Conservation (phyloP, 2,329 filamentous ascomycete species). For the Colletotrichum lini region DNA sequence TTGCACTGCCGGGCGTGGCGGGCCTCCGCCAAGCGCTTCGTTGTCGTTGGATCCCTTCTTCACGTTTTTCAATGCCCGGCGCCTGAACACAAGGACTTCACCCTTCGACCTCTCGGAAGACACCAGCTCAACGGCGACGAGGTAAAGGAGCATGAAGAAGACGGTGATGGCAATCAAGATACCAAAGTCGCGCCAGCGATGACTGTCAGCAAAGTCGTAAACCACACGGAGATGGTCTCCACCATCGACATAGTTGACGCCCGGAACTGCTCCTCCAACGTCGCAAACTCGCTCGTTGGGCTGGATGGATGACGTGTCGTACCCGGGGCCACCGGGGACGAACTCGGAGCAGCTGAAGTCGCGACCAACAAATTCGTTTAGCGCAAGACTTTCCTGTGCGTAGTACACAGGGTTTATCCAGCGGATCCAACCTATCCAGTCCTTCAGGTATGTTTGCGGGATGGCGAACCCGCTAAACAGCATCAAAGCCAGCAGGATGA, state of each 20-base stretch:
- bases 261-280: slow-evolving; percentile 60
- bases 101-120: slow-evolving; percentile 69
- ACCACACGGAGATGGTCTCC: slow-evolving; percentile 58
- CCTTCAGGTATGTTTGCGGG: slow-evolving; percentile 55
- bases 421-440: slow-evolving; percentile 68
- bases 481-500: slow-evolving; percentile 66
- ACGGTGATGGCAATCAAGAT: slow-evolving; percentile 67
- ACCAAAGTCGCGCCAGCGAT: slow-evolving; percentile 70
- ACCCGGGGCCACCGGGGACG: slow-evolving; percentile 39
- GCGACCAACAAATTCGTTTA: slow-evolving; percentile 73
- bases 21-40: not conserved
- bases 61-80: slow-evolving; percentile 49
- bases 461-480: slow-evolving; percentile 69
- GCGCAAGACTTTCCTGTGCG: slow-evolving; percentile 75
- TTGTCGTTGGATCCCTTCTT: not conserved
- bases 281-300: slow-evolving; percentile 56
- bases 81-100: slow-evolving; percentile 73
- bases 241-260: slow-evolving; percentile 58
- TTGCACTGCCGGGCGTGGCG: not conserved
- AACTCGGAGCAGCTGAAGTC: slow-evolving; percentile 54
- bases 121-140: slow-evolving; percentile 63
- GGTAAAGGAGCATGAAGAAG: slow-evolving; percentile 63
- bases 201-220: slow-evolving; percentile 59
- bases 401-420: slow-evolving; percentile 69
- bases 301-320: slow-evolving; percentile 28